Percentiles rank a stretch among this genome's conserved stretches.
phyloP scores from a whole-genome alignment of 1,139 yeast genomes.

The Taphrina pruni region DNA sequence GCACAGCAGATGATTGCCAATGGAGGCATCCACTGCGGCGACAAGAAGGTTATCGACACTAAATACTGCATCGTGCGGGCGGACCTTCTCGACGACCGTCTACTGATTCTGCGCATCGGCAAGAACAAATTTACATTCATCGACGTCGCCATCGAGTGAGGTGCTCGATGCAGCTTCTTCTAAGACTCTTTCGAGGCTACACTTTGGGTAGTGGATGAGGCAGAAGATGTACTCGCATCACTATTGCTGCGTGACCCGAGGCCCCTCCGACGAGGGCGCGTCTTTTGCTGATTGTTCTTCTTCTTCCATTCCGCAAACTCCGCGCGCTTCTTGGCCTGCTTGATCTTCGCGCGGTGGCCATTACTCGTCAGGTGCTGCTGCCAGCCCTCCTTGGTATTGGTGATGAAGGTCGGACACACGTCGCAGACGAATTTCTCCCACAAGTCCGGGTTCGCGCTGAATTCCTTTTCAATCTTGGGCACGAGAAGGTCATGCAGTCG shows the following conservation, averaged over 20 bases:
- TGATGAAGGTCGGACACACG: constrained; percentile 66
- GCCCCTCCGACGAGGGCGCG: neutral
- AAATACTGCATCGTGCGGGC: constrained; percentile 60
- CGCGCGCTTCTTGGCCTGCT: constrained; percentile 47
- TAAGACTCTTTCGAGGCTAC: too few relatives aligned
- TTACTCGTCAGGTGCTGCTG: constrained; percentile 68
- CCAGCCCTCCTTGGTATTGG: constrained; percentile 79
- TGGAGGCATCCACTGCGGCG: constrained; percentile 78
- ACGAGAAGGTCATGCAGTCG: constrained; percentile 53
- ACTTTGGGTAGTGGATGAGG: neutral
- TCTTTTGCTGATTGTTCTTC: neutral
- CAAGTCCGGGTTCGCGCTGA: constrained; percentile 52
- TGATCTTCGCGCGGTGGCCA: constrained; percentile 58
- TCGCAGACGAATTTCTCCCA: constrained; percentile 78
- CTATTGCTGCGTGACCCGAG: neutral
- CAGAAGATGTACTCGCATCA: constrained; percentile 1
- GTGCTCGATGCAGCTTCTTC: too few relatives aligned
- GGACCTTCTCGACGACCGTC: constrained; percentile 64
- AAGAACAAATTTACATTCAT: constrained; percentile 54
- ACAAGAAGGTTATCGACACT: constrained; percentile 60
- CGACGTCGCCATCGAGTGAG: neutral
- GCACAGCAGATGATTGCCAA: constrained; percentile 67
- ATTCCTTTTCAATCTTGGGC: constrained; percentile 48
- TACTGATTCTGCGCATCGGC: constrained; percentile 75
- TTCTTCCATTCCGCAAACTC: constrained; percentile 34